phyloP scores from a whole-genome alignment of 495 filamentous ascomycete species.

The Platismatia glauca region DNA sequence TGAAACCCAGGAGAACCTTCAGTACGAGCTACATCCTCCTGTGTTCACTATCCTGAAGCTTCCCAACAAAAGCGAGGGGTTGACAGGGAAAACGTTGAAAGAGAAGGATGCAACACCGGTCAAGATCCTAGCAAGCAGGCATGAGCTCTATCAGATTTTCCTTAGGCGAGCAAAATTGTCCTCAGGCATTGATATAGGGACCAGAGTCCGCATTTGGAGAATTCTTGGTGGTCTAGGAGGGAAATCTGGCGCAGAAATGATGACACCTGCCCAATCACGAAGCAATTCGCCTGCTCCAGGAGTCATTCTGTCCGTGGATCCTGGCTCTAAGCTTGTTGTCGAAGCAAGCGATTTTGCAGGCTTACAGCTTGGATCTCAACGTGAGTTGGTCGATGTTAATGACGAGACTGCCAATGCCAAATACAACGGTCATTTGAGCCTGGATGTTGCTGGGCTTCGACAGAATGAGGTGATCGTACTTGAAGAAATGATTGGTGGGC shows the following conservation, averaged over 20 bases:
- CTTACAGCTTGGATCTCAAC: constrained; percentile 56
- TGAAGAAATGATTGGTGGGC: constrained; percentile 58
- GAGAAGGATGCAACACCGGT: constrained; percentile 48
- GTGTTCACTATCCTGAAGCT: constrained; percentile 81
- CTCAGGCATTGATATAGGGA: constrained; percentile 52
- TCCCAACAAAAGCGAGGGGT: constrained; percentile 42
- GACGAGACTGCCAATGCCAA: constrained; percentile 69
- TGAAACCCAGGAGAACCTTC: constrained; percentile 50
- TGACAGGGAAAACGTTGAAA: constrained; percentile 47
- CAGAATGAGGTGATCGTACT: constrained; percentile 63
- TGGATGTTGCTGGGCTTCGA: constrained; percentile 55
- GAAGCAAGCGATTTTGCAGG: constrained; percentile 62
- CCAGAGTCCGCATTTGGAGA: constrained; percentile 74
- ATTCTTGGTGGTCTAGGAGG: constrained; percentile 43
- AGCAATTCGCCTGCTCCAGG: constrained; percentile 42
- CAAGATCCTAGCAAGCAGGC: constrained; percentile 58
- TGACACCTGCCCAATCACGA: constrained; percentile 52
- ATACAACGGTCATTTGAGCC: constrained; percentile 61
- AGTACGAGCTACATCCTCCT: constrained; percentile 78
- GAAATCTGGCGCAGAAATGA: constrained; percentile 37
- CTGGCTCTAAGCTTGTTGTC: constrained; percentile 59
- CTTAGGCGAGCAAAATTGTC: constrained; percentile 60
- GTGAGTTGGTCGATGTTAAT: constrained; percentile 56
- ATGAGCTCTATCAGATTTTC: constrained; percentile 59
- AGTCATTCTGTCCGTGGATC: constrained; percentile 36